Percentiles rank a stretch among this genome's conserved stretches.
phyloP scores from a whole-genome alignment of 139 green algal genomes.

The Picochlorum sp. region DNA sequence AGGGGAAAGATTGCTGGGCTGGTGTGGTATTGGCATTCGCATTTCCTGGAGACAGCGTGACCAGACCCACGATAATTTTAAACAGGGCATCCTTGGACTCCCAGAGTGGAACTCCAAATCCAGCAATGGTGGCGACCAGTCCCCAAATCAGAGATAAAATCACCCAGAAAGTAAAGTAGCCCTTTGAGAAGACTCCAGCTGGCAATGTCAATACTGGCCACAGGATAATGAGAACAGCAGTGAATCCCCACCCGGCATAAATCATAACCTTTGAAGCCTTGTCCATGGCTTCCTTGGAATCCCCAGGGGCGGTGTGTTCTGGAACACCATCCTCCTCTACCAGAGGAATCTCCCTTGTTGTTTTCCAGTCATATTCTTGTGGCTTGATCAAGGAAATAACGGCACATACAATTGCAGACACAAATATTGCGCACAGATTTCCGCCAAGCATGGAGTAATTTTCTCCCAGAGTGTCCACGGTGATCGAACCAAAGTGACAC shows the following conservation, averaged over 20 bases:
- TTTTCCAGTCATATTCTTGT: conserved; percentile 46
- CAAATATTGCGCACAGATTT: conserved; percentile 69
- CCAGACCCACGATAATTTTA: conserved; percentile 7
- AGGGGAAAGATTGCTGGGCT: background rate
- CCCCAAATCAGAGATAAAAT: conserved; percentile 50
- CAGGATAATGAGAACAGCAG: conserved; percentile 45
- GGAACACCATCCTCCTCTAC: conserved; percentile 37
- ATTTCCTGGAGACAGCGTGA: background rate
- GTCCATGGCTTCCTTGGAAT: conserved; percentile 32
- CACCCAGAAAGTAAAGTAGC: conserved; percentile 67
- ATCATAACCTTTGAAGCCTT: conserved; percentile 25
- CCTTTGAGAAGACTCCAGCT: conserved; percentile 47
- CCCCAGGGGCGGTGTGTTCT: conserved; percentile 4
- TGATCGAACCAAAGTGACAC: conserved; percentile 21
- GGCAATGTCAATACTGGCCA: conserved; percentile 59
- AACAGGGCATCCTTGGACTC: conserved; percentile 23
- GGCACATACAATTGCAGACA: conserved; percentile 50
- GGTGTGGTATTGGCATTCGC: background rate
- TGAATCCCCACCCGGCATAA: conserved; percentile 34
- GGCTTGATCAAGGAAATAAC: conserved; percentile 39
- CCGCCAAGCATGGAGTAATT: conserved; percentile 82
- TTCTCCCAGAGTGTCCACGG: conserved; percentile 38
- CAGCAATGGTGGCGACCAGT: conserved; percentile 26
- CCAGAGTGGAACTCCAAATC: conserved; percentile 32
- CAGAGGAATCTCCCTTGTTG: conserved; percentile 32